A percentile compares a stretch with the other conserved stretches of the same genome.
Evolutionary conservation across 257 asterid species (phyloP).

Genomic region (Solanum habrochaites): DNA sequence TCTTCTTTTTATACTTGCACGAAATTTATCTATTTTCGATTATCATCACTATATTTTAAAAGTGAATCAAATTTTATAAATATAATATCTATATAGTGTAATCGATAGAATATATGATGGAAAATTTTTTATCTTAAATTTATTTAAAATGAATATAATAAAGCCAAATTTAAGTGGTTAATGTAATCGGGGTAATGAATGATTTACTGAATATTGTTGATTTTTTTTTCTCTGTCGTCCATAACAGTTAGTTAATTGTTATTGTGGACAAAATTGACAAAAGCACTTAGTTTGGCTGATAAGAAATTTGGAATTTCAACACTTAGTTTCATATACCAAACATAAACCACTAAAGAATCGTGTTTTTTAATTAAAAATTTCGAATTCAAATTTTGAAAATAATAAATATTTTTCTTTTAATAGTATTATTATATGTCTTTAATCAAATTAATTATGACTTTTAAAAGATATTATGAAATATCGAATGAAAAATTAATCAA

Average conservation of each 20-base stretch:
- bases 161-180: neutral
- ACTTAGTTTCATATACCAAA: neutral
- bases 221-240: neutral
- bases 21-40: too few relatives aligned
- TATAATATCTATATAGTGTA: neutral
- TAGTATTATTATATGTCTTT: fast-evolving
- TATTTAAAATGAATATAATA: neutral
- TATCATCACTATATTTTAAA: neutral
- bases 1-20: too few relatives aligned
- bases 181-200: neutral
- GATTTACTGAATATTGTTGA: neutral
- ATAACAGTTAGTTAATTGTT: neutral
- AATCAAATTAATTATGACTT: neutral
- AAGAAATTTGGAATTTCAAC: neutral
- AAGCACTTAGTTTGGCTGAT: neutral
- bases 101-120: neutral
- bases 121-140: neutral
- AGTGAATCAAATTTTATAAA: neutral
- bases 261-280: neutral
- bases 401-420: neutral
- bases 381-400: fast-evolving
- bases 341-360: neutral
- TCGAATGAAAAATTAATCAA: neutral
- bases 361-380: neutral
- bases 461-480: neutral